Conservation (phyloP, 495 filamentous ascomycete species). For the Choiromyces venosus region DNA sequence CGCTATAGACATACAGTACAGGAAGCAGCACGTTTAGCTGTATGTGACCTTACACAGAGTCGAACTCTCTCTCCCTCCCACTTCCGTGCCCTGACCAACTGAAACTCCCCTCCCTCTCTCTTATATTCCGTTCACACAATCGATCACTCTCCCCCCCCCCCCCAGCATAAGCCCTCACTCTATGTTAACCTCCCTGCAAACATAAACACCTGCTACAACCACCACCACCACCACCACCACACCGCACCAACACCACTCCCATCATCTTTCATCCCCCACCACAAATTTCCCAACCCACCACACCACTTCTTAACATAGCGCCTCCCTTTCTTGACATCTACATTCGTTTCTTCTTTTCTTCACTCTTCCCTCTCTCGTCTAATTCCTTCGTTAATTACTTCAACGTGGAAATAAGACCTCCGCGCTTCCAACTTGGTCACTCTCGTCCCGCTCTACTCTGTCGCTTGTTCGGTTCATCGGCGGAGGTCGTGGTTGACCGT, state of each 20-base stretch:
- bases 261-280: slow-evolving; percentile 4
- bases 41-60: not conserved
- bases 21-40: not conserved
- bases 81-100: slow-evolving; percentile 1
- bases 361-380: slow-evolving; percentile 10
- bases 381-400: slow-evolving; percentile 7
- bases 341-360: slow-evolving; percentile 3
- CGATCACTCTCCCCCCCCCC: slow-evolving; percentile 8
- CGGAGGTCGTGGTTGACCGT: slow-evolving; percentile 34
- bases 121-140: not conserved
- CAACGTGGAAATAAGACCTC: not conserved
- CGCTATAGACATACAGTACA: not conserved
- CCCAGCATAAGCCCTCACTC: slow-evolving; percentile 15
- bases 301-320: not conserved
- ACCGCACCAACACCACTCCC: slow-evolving; percentile 7
- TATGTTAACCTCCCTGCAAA: slow-evolving; percentile 12
- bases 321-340: not conserved
- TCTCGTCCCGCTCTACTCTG: not conserved
- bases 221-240: slow-evolving; percentile 9
- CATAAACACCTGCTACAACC: slow-evolving; percentile 7
- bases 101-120: not conserved
- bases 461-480: slow-evolving; percentile 12
- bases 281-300: not conserved
- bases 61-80: slow-evolving; percentile 9
- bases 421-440: slow-evolving; percentile 7